Evolutionary conservation across 2,329 filamentous ascomycete genomes (phyloP).

Genomic region (Calonectria pseudoreteaudii): DNA sequence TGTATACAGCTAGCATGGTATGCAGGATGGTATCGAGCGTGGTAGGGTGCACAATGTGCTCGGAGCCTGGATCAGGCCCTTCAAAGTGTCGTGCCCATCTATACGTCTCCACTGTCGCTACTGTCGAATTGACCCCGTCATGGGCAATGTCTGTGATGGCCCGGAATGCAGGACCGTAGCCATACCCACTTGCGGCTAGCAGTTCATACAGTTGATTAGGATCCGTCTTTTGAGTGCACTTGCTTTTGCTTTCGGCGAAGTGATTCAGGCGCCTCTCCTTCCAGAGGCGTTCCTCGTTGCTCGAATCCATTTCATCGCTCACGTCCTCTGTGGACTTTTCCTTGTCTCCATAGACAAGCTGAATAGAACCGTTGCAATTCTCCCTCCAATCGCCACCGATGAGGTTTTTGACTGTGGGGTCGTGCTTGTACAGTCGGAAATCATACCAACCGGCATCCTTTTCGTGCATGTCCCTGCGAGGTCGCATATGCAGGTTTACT

Average conservation of each 20-base stretch:
- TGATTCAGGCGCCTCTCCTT: neutral
- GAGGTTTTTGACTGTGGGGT: slow-evolving; percentile 31
- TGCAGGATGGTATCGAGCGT: slow-evolving; percentile 11
- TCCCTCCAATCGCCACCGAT: slow-evolving; percentile 46
- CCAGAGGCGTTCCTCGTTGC: neutral
- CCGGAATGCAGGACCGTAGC: neutral
- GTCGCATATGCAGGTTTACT: neutral
- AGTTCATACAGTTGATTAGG: neutral
- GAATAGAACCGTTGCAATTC: neutral
- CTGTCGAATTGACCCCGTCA: neutral
- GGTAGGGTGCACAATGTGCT: slow-evolving; percentile 9
- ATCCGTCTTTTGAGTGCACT: neutral
- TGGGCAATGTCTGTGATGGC: neutral
- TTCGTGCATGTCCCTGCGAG: neutral
- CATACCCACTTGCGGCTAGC: neutral
- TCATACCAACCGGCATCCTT: neutral
- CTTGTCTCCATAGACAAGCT: neutral
- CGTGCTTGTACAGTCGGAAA: slow-evolving; percentile 44
- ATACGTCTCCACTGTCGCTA: neutral
- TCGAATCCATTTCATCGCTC: neutral
- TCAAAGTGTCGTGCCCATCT: neutral
- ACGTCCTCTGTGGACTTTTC: neutral
- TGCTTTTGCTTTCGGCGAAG: neutral
- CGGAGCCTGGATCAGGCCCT: neutral
- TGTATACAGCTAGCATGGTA: neutral